A percentile compares a stretch with the other conserved stretches of the same genome.
phyloP scores from a whole-genome alignment of 441 rosid genomes.

The Euphorbia corollata region DNA sequence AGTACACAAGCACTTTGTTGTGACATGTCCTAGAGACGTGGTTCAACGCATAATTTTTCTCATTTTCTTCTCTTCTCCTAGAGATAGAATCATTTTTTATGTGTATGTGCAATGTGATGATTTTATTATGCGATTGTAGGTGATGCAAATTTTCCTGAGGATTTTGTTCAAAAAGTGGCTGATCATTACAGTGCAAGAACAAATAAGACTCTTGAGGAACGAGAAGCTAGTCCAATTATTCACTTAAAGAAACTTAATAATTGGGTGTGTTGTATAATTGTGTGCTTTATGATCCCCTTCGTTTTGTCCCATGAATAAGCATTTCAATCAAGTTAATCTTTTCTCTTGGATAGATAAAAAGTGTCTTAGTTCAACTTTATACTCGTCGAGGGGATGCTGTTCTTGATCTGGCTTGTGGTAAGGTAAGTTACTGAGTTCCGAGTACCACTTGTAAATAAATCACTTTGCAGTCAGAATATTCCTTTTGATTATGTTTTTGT shows the following conservation, averaged over 20 bases:
- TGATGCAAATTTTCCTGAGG: conserved; percentile 60
- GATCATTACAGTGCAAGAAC: conserved; percentile 93
- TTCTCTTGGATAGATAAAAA: conserved; percentile 62
- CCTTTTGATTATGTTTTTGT: conserved; percentile 10
- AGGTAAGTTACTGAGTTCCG: conserved; percentile 35
- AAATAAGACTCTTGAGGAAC: conserved; percentile 88
- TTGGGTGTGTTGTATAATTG: conserved; percentile 48
- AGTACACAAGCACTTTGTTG: not conserved
- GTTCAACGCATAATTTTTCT: not conserved
- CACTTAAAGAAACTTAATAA: conserved; percentile 93
- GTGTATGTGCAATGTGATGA: not conserved
- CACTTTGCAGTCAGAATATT: conserved; percentile 8
- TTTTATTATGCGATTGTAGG: conserved; percentile 35
- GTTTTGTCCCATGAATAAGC: not conserved
- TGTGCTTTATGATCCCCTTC: conserved; percentile 1
- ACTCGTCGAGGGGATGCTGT: conserved; percentile 80
- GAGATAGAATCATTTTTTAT: not conserved
- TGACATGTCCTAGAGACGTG: not conserved
- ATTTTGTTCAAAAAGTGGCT: conserved; percentile 81
- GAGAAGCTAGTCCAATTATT: conserved; percentile 97
- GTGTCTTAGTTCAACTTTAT: conserved; percentile 90
- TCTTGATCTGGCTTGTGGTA: conserved; percentile 98
- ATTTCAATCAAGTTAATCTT: conserved; percentile 6
- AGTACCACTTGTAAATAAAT: not conserved
- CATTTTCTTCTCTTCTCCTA: not conserved